Evolutionary conservation across 2,329 filamentous ascomycete genomes (phyloP), one percentile per base, ranked within the genome.

Genomic region (Claviceps lovelessii): DNA sequence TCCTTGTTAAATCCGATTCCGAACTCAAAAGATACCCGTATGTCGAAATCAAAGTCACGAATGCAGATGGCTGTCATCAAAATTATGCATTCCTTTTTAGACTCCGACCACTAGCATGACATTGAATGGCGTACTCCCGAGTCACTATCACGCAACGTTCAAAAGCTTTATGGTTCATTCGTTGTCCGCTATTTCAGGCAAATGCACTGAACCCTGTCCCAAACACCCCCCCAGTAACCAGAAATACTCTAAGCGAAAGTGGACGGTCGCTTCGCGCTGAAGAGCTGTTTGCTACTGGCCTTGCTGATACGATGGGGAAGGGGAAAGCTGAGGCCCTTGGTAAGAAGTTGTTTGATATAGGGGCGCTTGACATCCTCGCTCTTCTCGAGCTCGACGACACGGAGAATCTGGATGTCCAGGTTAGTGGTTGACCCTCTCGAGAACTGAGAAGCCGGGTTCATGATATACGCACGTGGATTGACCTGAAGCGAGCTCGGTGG

Each of bases 341-440:
- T 78, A 73, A 95, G 77, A 74, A 98, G 88, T 80, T 98, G 93
- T 83, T 90, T 94, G 82, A 98, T 95, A 85, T 98, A 98, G 65
- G 93, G 91, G 75, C 93, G 89, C 81, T 91, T 93, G 80, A 98
- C 79, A 72, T 93, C 89, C 65, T 90, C 88, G 70, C 76, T 80
- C 84, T 95, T 95, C 81, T 95, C 86, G 70, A 98, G 75, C 80
- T 98, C 93, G 69, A 95, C 86, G 68, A 98, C 91, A 77, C 94
- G 94, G 74, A 98, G 88, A 75, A 98, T 91, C 91, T 97, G 15
- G 11, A 58, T 60, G 54, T 58, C 49, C 50, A 1, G 9, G 33
- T 53, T 45, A 49, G 60, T 59, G 52, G 60, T 49, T 35, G 23
- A 23, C 10, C 11, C 52, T 46, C n/a, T 42, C 1, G 13, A 4